A percentile compares a stretch with the other conserved stretches of the same genome.
Conservation (phyloP, 2,329 filamentous ascomycete species). For the Lomentospora prolificans region DNA sequence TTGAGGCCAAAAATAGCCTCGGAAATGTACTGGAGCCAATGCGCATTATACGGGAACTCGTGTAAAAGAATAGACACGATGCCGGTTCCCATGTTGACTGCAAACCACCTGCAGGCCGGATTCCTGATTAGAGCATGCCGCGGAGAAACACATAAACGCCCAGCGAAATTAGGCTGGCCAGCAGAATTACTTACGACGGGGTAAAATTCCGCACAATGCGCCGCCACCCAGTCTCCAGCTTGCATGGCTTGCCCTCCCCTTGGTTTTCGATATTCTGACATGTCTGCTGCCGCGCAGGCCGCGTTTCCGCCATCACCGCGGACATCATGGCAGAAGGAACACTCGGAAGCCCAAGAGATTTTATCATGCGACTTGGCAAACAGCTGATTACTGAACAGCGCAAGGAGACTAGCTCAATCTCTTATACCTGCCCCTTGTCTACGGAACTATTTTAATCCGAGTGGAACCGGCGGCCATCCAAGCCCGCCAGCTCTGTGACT, state of each 20-base stretch:
- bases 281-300: background rate
- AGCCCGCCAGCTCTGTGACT: too few relatives aligned
- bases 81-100: conserved; percentile 57
- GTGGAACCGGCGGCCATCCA: too few relatives aligned
- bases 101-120: conserved; percentile 38
- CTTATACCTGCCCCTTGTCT: too few relatives aligned
- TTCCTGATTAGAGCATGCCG: conserved; percentile 4
- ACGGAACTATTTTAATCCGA: too few relatives aligned
- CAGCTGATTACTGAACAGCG: too few relatives aligned
- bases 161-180: too few relatives aligned
- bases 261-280: background rate
- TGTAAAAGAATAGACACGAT: conserved; percentile 54
- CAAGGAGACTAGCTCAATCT: too few relatives aligned
- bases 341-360: too few relatives aligned
- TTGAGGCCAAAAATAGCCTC: conserved; percentile 53
- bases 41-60: conserved; percentile 49
- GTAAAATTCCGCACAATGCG: conserved; percentile 42
- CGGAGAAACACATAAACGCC: too few relatives aligned
- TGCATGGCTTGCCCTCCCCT: conserved; percentile 8
- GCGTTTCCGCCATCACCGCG: background rate
- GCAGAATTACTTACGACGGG: conserved; percentile 40
- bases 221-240: conserved; percentile 30
- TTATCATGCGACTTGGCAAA: too few relatives aligned
- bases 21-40: conserved; percentile 49
- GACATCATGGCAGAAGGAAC: too few relatives aligned